phyloP scores from a whole-genome alignment of 495 filamentous ascomycete species.

The Talaromyces proteolyticus region DNA sequence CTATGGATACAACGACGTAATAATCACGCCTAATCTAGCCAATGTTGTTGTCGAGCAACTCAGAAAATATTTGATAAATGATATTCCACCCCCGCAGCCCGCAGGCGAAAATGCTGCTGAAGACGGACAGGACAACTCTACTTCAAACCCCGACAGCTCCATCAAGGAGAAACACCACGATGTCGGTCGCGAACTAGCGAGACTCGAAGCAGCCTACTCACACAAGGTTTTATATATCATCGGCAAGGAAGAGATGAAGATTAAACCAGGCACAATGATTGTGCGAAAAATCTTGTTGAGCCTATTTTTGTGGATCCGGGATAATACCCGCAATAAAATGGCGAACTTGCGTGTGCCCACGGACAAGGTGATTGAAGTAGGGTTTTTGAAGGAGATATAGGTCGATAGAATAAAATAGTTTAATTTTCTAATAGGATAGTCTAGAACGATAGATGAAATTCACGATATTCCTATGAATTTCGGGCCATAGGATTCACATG shows the following conservation, averaged over 20 bases:
- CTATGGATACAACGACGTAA: slow-evolving; percentile 65
- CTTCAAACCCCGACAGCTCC: too few relatives aligned
- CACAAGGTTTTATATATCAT: slow-evolving; percentile 65
- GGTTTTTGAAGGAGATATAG: slow-evolving; percentile 63
- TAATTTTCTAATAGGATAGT: too few relatives aligned
- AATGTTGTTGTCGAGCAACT: slow-evolving; percentile 55
- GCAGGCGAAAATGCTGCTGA: slow-evolving; percentile 2
- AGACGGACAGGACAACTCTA: too few relatives aligned
- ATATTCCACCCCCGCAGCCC: slow-evolving; percentile 8
- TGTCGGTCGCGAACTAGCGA: slow-evolving; percentile 38
- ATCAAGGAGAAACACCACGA: not conserved
- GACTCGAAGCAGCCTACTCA: slow-evolving; percentile 56
- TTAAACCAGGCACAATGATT: slow-evolving; percentile 37
- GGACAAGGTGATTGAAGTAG: slow-evolving; percentile 61
- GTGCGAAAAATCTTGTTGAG: slow-evolving; percentile 41
- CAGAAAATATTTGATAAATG: slow-evolving; percentile 40
- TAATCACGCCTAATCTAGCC: slow-evolving; percentile 57
- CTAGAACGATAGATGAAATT: too few relatives aligned
- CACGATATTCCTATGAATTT: too few relatives aligned
- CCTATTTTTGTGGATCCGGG: slow-evolving; percentile 61
- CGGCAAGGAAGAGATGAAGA: slow-evolving; percentile 65
- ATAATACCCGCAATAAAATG: slow-evolving; percentile 63
- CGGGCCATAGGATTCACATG: too few relatives aligned
- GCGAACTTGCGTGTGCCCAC: slow-evolving; percentile 53
- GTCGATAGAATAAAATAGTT: too few relatives aligned